Evolutionary conservation across 1,284 basidiomycete genomes (phyloP).

Genomic region (Ustilago tritici): DNA sequence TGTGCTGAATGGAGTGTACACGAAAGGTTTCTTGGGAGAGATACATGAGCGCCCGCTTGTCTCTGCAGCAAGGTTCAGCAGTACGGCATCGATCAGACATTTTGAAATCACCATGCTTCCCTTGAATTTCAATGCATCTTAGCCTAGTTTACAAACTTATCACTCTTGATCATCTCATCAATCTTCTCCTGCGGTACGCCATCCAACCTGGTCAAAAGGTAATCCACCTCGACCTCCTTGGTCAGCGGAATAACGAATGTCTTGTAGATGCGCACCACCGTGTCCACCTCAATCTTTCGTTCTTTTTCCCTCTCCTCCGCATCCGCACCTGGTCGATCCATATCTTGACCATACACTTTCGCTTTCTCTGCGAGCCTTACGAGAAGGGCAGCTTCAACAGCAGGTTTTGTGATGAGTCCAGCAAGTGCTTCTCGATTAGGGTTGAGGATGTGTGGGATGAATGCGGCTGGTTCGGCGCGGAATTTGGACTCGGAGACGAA

Average conservation of each 20-base stretch:
- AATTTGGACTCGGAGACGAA: conserved; percentile 99
- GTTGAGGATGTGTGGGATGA: conserved; percentile 87
- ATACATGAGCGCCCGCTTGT: no score
- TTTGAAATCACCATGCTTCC: no score
- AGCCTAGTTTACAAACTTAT: conserved; percentile 39
- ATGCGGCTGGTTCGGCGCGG: conserved; percentile 82
- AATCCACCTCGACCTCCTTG: conserved; percentile 88
- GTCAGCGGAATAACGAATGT: conserved; percentile 96
- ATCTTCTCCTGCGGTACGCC: conserved; percentile 29
- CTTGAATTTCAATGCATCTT: no score
- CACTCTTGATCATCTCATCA: conserved; percentile 22
- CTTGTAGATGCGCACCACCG: conserved; percentile 91
- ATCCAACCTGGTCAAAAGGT: conserved; percentile 41
- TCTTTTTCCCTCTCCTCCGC: conserved; percentile 38
- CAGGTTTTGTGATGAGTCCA: conserved; percentile 92
- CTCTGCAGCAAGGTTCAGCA: no score
- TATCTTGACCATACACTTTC: conserved; percentile 88
- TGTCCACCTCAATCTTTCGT: conserved; percentile 88
- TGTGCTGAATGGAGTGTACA: neutral
- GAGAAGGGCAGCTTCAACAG: conserved; percentile 90
- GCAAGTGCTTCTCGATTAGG: conserved; percentile 80
- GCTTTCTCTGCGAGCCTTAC: conserved; percentile 90
- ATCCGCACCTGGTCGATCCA: conserved; percentile 72
- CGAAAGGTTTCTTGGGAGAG: no score
- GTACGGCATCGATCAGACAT: no score